These are phyloP conservation scores for Syncephalastrum monosporum DNA, from an alignment of 371 early-diverging fungal genomes.

Conservation along the genomic window DNA sequence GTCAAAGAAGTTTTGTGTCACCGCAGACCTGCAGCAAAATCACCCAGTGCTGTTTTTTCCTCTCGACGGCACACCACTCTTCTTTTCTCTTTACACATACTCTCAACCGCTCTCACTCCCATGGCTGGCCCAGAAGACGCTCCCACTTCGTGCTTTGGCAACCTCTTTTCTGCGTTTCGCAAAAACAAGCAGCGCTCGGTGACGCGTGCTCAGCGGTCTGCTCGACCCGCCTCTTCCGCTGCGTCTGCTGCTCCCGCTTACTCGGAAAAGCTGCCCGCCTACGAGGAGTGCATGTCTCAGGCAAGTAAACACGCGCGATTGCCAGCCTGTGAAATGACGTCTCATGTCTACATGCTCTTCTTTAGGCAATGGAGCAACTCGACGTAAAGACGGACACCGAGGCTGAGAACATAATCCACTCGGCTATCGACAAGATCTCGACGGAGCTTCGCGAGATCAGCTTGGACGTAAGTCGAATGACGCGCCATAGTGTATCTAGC, in stretches of 20 bases:
- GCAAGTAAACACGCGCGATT: neutral
- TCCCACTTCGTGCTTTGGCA: slow-evolving; percentile 16
- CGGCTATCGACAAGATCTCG: slow-evolving; percentile 39
- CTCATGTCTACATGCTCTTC: neutral
- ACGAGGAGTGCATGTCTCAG: slow-evolving; percentile 26
- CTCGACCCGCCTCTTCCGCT: slow-evolving; percentile 4
- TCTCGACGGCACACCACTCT: no score
- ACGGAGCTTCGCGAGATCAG: slow-evolving; percentile 44
- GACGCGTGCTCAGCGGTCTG: neutral
- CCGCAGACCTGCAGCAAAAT: no score
- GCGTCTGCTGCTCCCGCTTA: slow-evolving; percentile 8
- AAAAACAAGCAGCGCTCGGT: slow-evolving; percentile 10
- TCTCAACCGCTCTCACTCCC: no score
- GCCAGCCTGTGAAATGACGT: no score
- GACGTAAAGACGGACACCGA: slow-evolving; percentile 20
- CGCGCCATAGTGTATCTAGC: no score
- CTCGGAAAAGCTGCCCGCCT: slow-evolving; percentile 24
- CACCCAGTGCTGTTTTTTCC: no score
- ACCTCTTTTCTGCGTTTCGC: slow-evolving; percentile 12
- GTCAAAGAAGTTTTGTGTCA: no score
- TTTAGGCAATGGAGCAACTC: slow-evolving; percentile 23
- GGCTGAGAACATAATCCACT: slow-evolving; percentile 22
- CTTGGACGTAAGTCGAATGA: slow-evolving; percentile 29
- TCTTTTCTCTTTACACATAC: no score
- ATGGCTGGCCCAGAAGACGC: slow-evolving; percentile 4